phyloP scores from a whole-genome alignment of 2,329 filamentous ascomycete species.

The Trichothecium roseum region DNA sequence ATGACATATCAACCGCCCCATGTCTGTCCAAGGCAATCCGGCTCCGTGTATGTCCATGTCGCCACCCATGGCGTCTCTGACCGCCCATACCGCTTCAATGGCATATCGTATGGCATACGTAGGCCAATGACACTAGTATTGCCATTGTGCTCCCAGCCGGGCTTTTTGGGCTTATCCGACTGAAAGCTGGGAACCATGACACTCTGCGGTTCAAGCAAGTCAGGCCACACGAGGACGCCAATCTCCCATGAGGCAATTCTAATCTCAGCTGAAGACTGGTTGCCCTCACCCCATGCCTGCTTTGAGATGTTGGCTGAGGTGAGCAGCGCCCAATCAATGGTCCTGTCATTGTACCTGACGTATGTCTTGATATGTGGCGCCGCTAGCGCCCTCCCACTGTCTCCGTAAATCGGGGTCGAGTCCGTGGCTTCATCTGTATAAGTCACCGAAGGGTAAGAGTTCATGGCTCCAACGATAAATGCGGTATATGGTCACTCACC shows the following conservation, averaged over 20 bases:
- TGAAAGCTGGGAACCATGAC: constrained; percentile 62
- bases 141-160: constrained; percentile 10
- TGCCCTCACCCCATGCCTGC: constrained; percentile 74
- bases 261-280: constrained; percentile 30
- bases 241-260: constrained; percentile 74
- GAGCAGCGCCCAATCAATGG: constrained; percentile 74
- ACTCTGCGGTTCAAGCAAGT: constrained; percentile 34
- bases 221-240: constrained; percentile 76
- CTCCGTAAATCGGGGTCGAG: constrained; percentile 7
- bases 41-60: constrained; percentile 44
- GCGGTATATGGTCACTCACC: constrained; percentile 10
- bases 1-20: constrained; percentile 19
- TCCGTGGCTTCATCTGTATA: not conserved
- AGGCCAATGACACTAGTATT: constrained; percentile 51
- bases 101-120: constrained; percentile 74
- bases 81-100: constrained; percentile 53
- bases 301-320: constrained; percentile 89
- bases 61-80: constrained; percentile 71
- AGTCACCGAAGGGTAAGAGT: constrained; percentile 3
- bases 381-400: constrained; percentile 55
- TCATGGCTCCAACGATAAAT: not conserved
- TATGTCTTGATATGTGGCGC: constrained; percentile 90
- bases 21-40: constrained; percentile 45
- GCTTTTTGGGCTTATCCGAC: constrained; percentile 38
- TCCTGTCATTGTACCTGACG: constrained; percentile 48